These are phyloP conservation scores for Alternaria sp. DNA, from an alignment of 2,329 filamentous ascomycete genomes.

Conservation along the genomic window DNA sequence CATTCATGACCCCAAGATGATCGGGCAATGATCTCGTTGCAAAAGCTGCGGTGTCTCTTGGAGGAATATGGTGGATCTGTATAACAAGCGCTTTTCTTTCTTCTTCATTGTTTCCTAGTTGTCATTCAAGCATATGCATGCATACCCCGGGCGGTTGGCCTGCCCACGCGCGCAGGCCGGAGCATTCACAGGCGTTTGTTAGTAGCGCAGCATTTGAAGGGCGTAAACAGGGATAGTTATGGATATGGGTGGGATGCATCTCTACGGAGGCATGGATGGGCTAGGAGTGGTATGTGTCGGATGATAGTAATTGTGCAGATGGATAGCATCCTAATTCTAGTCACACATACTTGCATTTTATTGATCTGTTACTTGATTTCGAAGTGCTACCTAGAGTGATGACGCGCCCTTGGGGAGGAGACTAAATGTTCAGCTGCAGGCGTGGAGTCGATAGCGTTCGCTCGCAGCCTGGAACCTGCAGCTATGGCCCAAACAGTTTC, in stretches of 20 bases:
- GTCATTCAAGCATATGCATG: conserved; percentile 22
- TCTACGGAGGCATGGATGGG: background rate
- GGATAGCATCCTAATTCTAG: conserved; percentile 14
- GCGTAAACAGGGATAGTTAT: conserved; percentile 12
- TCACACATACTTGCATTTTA: background rate
- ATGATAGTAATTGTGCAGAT: conserved; percentile 2
- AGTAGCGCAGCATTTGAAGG: conserved; percentile 26
- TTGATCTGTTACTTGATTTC: background rate
- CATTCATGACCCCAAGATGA: conserved; percentile 62
- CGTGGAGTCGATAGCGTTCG: background rate
- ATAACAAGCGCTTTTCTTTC: conserved; percentile 7
- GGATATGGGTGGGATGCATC: conserved; percentile 1
- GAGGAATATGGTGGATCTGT: background rate
- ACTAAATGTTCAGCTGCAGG: background rate
- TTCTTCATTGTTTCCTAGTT: conserved; percentile 8
- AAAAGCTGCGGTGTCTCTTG: background rate
- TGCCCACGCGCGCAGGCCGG: background rate
- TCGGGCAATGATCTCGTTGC: background rate
- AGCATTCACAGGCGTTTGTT: conserved; percentile 31
- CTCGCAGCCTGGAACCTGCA: conserved; percentile 2
- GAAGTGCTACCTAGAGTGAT: background rate
- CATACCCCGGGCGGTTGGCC: conserved; percentile 25
- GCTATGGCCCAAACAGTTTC: conserved; percentile 7
- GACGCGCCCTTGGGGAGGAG: background rate
- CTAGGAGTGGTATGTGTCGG: background rate